phyloP scores from a whole-genome alignment of 768 basidiomycete genomes.

The Rhodotorula paludigena region DNA sequence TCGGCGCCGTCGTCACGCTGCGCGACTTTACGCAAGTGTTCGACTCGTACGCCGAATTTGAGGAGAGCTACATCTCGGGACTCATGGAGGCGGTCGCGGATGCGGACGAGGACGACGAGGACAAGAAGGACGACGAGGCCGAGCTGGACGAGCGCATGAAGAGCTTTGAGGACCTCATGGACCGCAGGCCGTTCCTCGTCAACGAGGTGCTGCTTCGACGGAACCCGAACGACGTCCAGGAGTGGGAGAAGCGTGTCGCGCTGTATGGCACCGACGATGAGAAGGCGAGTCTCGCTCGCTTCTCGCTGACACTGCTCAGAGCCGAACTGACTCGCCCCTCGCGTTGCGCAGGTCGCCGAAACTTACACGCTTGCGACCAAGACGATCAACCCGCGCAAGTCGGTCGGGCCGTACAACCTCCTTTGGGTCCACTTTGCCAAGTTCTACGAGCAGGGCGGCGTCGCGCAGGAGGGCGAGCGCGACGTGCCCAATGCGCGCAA shows the following conservation, averaged over 20 bases:
- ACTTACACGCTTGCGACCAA: conserved; percentile 87
- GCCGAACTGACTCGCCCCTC: conserved; percentile 8
- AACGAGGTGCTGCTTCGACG: conserved; percentile 89
- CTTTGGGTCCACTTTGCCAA: conserved; percentile 93
- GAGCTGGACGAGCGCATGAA: conserved; percentile 86
- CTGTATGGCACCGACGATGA: conserved; percentile 81
- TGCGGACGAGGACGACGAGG: conserved; percentile 66
- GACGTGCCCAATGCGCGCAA: conserved; percentile 83
- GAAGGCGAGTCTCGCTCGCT: conserved; percentile 56
- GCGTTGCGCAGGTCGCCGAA: conserved; percentile 64
- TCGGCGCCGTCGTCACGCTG: conserved; percentile 78
- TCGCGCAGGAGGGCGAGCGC: conserved; percentile 64
- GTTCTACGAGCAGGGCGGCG: conserved; percentile 95
- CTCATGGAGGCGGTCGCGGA: conserved; percentile 80
- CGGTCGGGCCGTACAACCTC: conserved; percentile 82
- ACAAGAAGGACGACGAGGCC: conserved; percentile 61
- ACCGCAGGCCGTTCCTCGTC: conserved; percentile 87
- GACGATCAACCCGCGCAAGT: conserved; percentile 79
- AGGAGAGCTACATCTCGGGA: conserved; percentile 78
- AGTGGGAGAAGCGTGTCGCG: conserved; percentile 97
- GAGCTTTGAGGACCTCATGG: conserved; percentile 88
- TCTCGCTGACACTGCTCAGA: neutral
- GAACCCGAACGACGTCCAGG: conserved; percentile 96
- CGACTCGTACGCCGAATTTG: conserved; percentile 91
- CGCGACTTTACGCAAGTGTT: conserved; percentile 98